A percentile compares a stretch with the other conserved stretches of the same genome.
Conservation (phyloP, 2,329 filamentous ascomycete genomes). For the Xylaria sp. region DNA sequence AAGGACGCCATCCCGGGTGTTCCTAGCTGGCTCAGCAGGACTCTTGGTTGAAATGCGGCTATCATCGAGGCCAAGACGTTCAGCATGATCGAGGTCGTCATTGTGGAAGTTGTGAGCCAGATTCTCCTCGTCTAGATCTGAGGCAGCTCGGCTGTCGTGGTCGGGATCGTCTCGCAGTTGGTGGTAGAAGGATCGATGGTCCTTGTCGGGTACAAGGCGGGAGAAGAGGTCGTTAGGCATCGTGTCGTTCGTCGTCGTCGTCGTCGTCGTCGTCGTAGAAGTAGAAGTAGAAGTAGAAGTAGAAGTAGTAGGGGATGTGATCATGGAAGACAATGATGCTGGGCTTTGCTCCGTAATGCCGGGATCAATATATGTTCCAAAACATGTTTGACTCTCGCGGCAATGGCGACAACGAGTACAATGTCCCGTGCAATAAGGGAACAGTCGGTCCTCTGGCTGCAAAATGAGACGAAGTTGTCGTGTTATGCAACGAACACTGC, state of each 20-base stretch:
- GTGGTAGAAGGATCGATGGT: conserved; percentile 62
- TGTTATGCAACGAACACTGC: conserved; percentile 5
- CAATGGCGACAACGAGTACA: neutral
- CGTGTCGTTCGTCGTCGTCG: conserved; percentile 19
- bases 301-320: neutral
- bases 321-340: too few species aligned
- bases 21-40: conserved; percentile 41
- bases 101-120: conserved; percentile 63
- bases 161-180: conserved; percentile 58
- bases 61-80: conserved; percentile 57
- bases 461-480: conserved; percentile 9
- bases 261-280: neutral
- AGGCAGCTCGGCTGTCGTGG: conserved; percentile 55
- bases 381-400: conserved; percentile 23
- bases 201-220: conserved; percentile 53
- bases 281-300: neutral
- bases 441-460: neutral
- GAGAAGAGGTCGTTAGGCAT: conserved; percentile 64
- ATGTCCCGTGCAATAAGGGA: neutral
- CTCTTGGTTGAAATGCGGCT: conserved; percentile 60
- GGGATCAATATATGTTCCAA: conserved; percentile 16
- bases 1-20: conserved; percentile 32
- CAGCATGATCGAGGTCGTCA: conserved; percentile 59
- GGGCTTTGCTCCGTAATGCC: conserved; percentile 16
- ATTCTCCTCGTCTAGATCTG: conserved; percentile 65